Conservation (phyloP, 1,139 yeast genomes). For the Scheffersomyces parashehatae region DNA sequence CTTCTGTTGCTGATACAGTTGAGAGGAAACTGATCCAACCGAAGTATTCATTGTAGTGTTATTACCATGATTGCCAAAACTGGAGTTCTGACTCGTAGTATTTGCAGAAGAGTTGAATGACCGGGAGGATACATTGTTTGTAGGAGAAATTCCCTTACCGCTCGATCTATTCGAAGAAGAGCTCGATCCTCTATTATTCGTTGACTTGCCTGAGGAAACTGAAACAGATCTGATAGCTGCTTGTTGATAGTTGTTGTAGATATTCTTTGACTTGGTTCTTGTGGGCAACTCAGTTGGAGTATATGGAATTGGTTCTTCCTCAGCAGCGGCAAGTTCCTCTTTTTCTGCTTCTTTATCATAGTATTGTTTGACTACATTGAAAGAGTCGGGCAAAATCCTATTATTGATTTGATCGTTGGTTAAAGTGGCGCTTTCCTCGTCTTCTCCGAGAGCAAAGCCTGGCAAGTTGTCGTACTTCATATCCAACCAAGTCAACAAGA, state of each 20-base stretch:
- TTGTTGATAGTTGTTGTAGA: slow-evolving; percentile 25
- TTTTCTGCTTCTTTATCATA: slow-evolving; percentile 6
- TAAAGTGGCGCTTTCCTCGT: slow-evolving; percentile 3
- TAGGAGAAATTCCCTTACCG: no score
- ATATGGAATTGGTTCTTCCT: slow-evolving; percentile 5
- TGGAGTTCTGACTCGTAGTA: no score
- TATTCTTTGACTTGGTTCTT: slow-evolving; percentile 18
- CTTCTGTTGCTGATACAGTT: no score
- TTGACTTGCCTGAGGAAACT: not conserved
- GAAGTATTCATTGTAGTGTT: no score
- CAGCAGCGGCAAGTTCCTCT: slow-evolving; percentile 8
- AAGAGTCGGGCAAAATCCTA: slow-evolving; percentile 15
- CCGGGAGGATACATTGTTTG: no score
- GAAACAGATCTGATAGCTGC: slow-evolving; percentile 6
- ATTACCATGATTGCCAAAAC: no score
- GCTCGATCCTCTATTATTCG: no score
- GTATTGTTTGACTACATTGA: slow-evolving; percentile 14
- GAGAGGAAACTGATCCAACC: no score
- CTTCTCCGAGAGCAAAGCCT: slow-evolving; percentile 15
- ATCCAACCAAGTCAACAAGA: slow-evolving; percentile 37
- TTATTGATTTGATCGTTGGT: slow-evolving; percentile 15
- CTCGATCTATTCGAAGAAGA: no score
- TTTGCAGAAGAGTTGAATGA: no score
- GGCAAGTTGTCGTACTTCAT: slow-evolving; percentile 20
- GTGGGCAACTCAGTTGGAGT: slow-evolving; percentile 10